Base-by-base conservation (phyloP, 176 grass and related monocot species). In the Cenchrus purpureus region DNA sequence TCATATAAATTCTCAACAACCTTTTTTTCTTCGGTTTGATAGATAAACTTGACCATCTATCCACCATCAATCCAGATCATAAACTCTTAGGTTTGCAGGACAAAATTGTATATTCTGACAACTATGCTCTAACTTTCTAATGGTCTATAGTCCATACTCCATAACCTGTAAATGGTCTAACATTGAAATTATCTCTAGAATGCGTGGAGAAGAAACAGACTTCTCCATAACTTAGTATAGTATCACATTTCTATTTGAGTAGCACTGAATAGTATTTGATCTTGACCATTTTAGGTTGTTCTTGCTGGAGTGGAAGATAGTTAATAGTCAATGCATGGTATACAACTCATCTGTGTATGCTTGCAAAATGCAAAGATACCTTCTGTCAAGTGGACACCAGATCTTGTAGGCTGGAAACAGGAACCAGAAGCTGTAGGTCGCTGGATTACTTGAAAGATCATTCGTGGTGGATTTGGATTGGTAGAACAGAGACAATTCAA, bases 1-100 rank as follows among this genome's bases (percentile, higher is more conserved):
- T 50, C 12, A 68, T 67, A 42, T 10, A 7, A 56, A 66, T 20
- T 81, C 7, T 34, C 12, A 16, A 9, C 10, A 71, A 15, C 68
- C n/a, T 57, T 46, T 72, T 64, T 78, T 1, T 71, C 73, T 79
- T 65, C 2, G 20, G 51, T 76, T 37, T 77, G 44, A 87, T 69
- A 20, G 40, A 51, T 62, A 10, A 25, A 71, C 32, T 29, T 29
- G 43, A 46, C 13, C 50, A 29, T 50, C 3, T 19, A 5, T 52
- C 58, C 20, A 61, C 58, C 58, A 61, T 61, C 9, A 61, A 10
- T 61, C 58, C 10, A 61, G 58, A 11, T 25, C 4, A 14, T 22
- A 14, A 60, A n/a, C 57, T 59, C 57, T 59, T 8, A n/a, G 8
- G 3, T 22, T 60, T 4, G 8, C 25, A 61, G 58, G 58, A 61